These are phyloP conservation scores for Thermothielavioides terrestris DNA, from an alignment of 495 filamentous ascomycete genomes.

Conservation along the genomic window DNA sequence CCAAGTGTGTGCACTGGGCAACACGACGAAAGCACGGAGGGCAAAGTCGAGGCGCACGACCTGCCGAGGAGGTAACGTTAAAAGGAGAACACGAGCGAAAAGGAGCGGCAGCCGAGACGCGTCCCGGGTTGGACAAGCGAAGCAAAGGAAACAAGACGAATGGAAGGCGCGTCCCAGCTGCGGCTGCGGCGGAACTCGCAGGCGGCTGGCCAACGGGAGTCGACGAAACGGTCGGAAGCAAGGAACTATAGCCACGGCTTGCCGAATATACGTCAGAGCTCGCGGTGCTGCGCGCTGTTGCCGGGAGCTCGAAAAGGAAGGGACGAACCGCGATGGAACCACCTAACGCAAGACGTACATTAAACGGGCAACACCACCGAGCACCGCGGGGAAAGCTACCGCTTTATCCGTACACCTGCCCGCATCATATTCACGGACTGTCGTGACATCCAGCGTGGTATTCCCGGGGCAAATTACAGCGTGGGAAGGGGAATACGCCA, in stretches of 20 bases:
- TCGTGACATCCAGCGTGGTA: no score
- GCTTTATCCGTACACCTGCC: no score
- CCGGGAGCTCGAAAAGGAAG: no score
- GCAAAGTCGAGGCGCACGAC: neutral
- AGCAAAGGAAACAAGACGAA: constrained; percentile 10
- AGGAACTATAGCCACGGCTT: constrained; percentile 17
- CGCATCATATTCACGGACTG: no score
- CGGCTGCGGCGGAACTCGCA: constrained; percentile 15
- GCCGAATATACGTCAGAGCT: constrained; percentile 25
- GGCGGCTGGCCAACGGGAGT: constrained; percentile 12
- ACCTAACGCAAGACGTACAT: no score
- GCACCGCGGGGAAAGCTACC: no score
- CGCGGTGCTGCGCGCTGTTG: constrained; percentile 5
- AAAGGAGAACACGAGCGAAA: neutral
- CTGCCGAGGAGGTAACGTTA: neutral
- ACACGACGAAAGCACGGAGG: neutral
- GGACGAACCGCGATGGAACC: no score
- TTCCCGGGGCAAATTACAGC: no score
- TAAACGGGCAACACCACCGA: no score
- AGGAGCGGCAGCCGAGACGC: constrained; percentile 10
- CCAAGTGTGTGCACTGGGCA: neutral
- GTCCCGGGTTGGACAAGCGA: constrained; percentile 14
- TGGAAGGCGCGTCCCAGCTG: constrained; percentile 18
- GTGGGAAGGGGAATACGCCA: no score
- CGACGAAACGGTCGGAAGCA: constrained; percentile 8